A percentile compares a stretch with the other conserved stretches of the same genome.
Conservation (phyloP, 2,329 filamentous ascomycete species). For the Mycosphaerella sp. region DNA sequence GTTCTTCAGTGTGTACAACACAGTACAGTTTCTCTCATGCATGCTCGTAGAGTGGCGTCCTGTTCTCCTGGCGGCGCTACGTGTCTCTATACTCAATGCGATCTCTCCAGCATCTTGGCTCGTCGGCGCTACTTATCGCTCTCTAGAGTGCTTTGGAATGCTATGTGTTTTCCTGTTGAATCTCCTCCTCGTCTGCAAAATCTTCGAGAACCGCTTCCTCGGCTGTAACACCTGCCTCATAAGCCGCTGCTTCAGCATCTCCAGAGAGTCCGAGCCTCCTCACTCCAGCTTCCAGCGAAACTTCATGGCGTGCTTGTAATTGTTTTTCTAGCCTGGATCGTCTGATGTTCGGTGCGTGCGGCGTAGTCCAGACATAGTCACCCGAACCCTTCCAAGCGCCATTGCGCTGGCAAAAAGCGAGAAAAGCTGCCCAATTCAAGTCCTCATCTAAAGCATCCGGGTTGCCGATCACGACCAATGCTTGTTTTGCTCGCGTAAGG, state of each 20-base stretch:
- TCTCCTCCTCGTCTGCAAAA: background rate
- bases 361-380: conserved; percentile 6
- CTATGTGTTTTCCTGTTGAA: too few relatives aligned
- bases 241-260: conserved; percentile 3
- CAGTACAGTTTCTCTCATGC: too few relatives aligned
- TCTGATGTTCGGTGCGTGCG: conserved; percentile 15
- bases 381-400: conserved; percentile 8
- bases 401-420: conserved; percentile 24
- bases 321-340: conserved; percentile 21
- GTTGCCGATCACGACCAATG: conserved; percentile 26
- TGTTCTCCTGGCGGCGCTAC: too few relatives aligned
- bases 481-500: conserved; percentile 25
- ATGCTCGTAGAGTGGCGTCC: too few relatives aligned
- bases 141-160: too few relatives aligned
- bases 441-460: conserved; percentile 21
- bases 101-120: too few relatives aligned
- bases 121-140: too few relatives aligned
- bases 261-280: conserved; percentile 4
- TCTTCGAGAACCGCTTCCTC: conserved; percentile 2
- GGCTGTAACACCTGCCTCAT: conserved; percentile 4
- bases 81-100: too few relatives aligned
- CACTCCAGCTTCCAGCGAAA: background rate
- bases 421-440: conserved; percentile 22
- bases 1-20: too few relatives aligned
- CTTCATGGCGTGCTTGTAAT: background rate